A percentile compares a stretch with the other conserved stretches of the same genome.
phyloP scores from a whole-genome alignment of 208 protist genomes.

The Jaenimonas drosophilae region DNA sequence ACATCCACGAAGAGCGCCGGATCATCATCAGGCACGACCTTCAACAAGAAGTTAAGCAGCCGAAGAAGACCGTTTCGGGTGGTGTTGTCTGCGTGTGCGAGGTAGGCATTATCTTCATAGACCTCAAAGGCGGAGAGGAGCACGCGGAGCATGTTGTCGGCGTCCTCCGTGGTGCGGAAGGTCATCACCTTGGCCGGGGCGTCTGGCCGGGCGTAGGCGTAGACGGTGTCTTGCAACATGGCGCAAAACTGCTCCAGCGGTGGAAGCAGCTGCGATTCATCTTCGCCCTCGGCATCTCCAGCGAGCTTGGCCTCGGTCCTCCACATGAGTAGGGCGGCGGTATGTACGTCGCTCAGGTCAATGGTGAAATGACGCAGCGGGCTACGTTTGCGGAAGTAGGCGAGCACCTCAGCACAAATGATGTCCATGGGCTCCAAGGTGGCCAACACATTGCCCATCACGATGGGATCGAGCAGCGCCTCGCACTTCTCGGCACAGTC shows the following conservation, averaged over 20 bases:
- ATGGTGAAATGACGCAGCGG: conserved; percentile 25
- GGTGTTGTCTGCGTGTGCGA: conserved; percentile 83
- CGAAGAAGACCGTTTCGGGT: conserved; percentile 60
- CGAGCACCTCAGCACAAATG: conserved; percentile 47
- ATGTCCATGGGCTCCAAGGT: conserved; percentile 42
- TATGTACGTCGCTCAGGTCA: conserved; percentile 39
- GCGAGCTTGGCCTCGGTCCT: conserved; percentile 48
- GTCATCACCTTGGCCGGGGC: conserved; percentile 55
- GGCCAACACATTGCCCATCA: conserved; percentile 23
- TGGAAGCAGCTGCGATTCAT: conserved; percentile 39
- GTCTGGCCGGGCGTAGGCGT: conserved; percentile 69
- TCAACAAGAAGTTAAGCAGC: conserved; percentile 73
- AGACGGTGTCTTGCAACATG: conserved; percentile 75
- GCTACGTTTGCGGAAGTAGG: conserved; percentile 40
- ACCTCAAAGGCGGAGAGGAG: conserved; percentile 75
- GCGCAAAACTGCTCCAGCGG: conserved; percentile 65
- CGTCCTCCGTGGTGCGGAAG: conserved; percentile 71
- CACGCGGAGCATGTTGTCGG: conserved; percentile 77
- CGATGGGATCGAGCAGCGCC: conserved; percentile 57
- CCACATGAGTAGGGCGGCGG: conserved; percentile 63
- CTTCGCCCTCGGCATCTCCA: conserved; percentile 27
- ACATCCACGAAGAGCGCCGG: conserved; percentile 80
- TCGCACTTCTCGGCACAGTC: conserved; percentile 57
- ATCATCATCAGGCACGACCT: conserved; percentile 83
- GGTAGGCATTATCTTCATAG: conserved; percentile 83